phyloP scores from a whole-genome alignment of 495 filamentous ascomycete genomes.

The Aspergillus coremiiformis region DNA sequence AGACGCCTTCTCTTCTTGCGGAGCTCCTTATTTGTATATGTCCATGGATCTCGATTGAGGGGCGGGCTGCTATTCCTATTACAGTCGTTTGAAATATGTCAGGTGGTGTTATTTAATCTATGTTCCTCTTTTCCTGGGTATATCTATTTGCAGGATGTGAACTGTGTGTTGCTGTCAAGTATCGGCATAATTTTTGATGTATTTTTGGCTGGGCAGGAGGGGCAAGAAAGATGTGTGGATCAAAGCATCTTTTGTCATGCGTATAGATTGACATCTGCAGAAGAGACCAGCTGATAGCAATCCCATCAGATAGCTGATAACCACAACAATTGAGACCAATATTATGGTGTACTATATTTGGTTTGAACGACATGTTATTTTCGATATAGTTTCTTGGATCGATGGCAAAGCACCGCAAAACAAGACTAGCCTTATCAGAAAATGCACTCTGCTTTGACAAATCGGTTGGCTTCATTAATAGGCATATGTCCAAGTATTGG shows the following conservation, averaged over 20 bases:
- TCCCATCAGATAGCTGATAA: too few species aligned
- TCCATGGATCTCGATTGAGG: background rate
- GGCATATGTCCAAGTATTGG: background rate
- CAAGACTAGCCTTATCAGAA: background rate
- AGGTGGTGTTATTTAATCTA: slow-evolving; percentile 6
- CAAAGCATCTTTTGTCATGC: background rate
- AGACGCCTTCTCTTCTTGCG: background rate
- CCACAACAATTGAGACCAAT: too few species aligned
- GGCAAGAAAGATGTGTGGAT: background rate
- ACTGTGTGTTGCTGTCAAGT: background rate
- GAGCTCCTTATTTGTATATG: background rate
- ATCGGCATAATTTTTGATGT: background rate
- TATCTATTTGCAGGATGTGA: slow-evolving; percentile 4
- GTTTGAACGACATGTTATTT: too few species aligned
- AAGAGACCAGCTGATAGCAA: too few species aligned
- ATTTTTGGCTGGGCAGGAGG: background rate
- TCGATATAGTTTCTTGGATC: too few species aligned
- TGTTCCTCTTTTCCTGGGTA: slow-evolving; percentile 3
- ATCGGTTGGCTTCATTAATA: background rate
- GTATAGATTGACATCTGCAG: background rate
- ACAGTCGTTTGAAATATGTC: slow-evolving; percentile 9
- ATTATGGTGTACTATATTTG: too few species aligned
- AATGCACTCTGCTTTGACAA: background rate
- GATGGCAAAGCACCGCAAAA: background rate
- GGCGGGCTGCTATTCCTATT: background rate